These are phyloP conservation scores for Wickerhamiella sorbophila DNA, from an alignment of 805 yeast species.

Conservation along the genomic window DNA sequence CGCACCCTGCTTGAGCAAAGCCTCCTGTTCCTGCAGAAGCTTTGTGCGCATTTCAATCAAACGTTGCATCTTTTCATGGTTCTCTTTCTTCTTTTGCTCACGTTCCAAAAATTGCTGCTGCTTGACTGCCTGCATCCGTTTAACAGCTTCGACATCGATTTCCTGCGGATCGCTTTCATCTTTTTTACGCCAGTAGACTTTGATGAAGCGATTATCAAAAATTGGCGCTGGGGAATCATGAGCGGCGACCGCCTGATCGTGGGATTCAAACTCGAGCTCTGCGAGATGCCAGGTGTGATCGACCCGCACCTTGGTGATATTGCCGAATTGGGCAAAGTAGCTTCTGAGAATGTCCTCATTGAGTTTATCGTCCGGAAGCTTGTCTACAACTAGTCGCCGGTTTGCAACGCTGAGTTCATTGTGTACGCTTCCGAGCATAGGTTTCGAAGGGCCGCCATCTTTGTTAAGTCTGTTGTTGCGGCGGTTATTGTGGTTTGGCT, in stretches of 20 bases:
- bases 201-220: slow-evolving; percentile 36
- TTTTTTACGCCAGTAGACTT: slow-evolving; percentile 30
- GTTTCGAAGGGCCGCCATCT: slow-evolving; percentile 3
- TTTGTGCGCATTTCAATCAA: slow-evolving; percentile 26
- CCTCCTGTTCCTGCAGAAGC: slow-evolving; percentile 26
- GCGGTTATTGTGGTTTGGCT: background rate
- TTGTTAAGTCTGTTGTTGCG: slow-evolving; percentile 1
- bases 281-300: slow-evolving; percentile 23
- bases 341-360: slow-evolving; percentile 23
- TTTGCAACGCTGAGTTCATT: slow-evolving; percentile 21
- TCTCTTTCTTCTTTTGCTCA: slow-evolving; percentile 24
- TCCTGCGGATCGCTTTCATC: slow-evolving; percentile 13
- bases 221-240: slow-evolving; percentile 33
- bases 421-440: slow-evolving; percentile 11
- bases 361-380: slow-evolving; percentile 31
- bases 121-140: slow-evolving; percentile 26
- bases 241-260: slow-evolving; percentile 30
- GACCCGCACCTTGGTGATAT: slow-evolving; percentile 22
- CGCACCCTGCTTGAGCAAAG: slow-evolving; percentile 23
- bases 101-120: slow-evolving; percentile 32
- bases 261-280: slow-evolving; percentile 28
- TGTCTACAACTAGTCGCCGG: slow-evolving; percentile 28
- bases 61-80: slow-evolving; percentile 24
- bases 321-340: slow-evolving; percentile 33
- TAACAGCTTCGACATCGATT: slow-evolving; percentile 29